phyloP scores from a whole-genome alignment of 108 stramenopile species.

The Skeletonema tropicum region DNA sequence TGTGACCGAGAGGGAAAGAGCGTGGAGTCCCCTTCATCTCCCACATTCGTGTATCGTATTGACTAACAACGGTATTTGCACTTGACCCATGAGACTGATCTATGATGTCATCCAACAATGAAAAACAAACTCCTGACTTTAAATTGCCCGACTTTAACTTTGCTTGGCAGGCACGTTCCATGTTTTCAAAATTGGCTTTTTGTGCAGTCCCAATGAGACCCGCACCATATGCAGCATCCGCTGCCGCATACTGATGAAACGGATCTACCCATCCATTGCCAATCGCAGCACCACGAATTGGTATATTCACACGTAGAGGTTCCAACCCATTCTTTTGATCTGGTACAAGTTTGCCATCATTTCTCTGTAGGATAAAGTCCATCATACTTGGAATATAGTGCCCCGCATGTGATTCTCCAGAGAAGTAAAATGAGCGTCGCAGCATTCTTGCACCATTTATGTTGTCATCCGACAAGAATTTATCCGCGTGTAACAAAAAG shows the following conservation, averaged over 20 bases:
- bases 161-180: conserved; percentile 73
- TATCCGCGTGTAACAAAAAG: conserved; percentile 75
- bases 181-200: conserved; percentile 59
- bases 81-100: conserved; percentile 58
- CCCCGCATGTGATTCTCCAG: conserved; percentile 96
- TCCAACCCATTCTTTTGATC: conserved; percentile 22
- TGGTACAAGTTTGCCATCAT: conserved; percentile 48
- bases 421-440: conserved; percentile 81
- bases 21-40: conserved; percentile 46
- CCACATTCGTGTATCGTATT: conserved; percentile 76
- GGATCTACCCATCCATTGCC: conserved; percentile 96
- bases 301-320: conserved; percentile 50
- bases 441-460: conserved; percentile 16
- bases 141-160: conserved; percentile 60
- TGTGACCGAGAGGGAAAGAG: conserved; percentile 90
- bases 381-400: conserved; percentile 97
- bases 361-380: conserved; percentile 81
- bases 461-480: conserved; percentile 54
- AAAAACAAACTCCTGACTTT: conserved; percentile 63
- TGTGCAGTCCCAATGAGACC: conserved; percentile 85
- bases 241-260: conserved; percentile 87
- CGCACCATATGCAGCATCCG: conserved; percentile 86
- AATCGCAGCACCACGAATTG: conserved; percentile 62
- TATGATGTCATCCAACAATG: conserved; percentile 79
- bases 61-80: conserved; percentile 53